Percentiles rank a stretch among this genome's conserved stretches.
Conservation (phyloP, 2,329 filamentous ascomycete species). For the Scleromitrula shiraiana region DNA sequence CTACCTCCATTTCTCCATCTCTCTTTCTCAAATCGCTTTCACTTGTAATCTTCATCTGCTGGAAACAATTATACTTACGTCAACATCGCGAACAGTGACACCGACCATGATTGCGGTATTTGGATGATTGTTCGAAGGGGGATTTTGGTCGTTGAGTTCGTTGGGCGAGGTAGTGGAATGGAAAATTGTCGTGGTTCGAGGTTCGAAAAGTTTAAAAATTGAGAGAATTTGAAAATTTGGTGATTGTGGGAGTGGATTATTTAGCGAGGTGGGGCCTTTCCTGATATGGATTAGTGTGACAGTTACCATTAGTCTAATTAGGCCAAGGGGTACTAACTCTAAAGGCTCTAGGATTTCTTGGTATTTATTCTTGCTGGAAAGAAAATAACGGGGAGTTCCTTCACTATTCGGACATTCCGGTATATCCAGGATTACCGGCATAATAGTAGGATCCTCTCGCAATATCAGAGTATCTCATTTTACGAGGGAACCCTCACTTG, state of each 20-base stretch:
- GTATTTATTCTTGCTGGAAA: no score
- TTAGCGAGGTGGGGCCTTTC: background rate
- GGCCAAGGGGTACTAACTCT: no score
- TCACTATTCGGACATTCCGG: no score
- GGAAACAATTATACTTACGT: slow-evolving; percentile 50
- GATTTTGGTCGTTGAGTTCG: slow-evolving; percentile 12
- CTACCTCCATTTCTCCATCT: slow-evolving; percentile 10
- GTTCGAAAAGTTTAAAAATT: background rate
- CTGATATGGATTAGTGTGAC: background rate
- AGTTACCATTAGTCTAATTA: no score
- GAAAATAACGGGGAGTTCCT: no score
- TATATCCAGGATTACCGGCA: no score
- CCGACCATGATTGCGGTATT: slow-evolving; percentile 69
- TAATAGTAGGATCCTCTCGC: no score
- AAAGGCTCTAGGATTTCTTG: no score
- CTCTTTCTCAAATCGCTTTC: no score
- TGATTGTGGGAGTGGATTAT: slow-evolving; percentile 2
- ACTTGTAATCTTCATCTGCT: slow-evolving; percentile 15
- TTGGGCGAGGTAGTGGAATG: slow-evolving; percentile 7
- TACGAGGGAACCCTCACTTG: no score
- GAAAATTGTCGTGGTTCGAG: slow-evolving; percentile 9
- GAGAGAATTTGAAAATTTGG: background rate
- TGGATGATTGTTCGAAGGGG: slow-evolving; percentile 18
- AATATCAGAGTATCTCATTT: no score
- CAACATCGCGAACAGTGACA: slow-evolving; percentile 77